These are phyloP conservation scores for Eimeria falciformis DNA, from an alignment of 169 alveolate species.

Conservation along the genomic window DNA sequence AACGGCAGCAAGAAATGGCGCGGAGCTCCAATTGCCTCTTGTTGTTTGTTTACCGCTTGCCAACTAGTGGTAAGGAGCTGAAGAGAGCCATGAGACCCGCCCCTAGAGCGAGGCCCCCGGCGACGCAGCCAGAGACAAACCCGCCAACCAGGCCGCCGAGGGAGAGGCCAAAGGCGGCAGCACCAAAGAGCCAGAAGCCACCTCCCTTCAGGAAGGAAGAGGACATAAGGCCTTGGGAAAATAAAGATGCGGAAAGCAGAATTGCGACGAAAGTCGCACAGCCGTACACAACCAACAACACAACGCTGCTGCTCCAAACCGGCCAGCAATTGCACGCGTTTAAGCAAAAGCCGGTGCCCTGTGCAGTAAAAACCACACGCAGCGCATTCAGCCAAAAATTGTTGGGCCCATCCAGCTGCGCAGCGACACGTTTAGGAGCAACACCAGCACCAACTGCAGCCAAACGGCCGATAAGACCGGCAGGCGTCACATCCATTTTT, in stretches of 20 bases:
- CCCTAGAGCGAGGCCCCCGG: constrained; percentile 80
- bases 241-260: constrained; percentile 25
- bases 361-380: background rate
- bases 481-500: no score
- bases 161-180: constrained; percentile 74
- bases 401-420: no score
- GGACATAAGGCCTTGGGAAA: constrained; percentile 76
- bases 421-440: no score
- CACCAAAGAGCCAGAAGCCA: constrained; percentile 81
- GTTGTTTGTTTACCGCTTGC: constrained; percentile 67
- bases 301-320: constrained; percentile 25
- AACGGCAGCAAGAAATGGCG: no score
- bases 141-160: constrained; percentile 82
- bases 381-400: no score
- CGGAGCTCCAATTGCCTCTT: no score
- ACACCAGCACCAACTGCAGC: no score
- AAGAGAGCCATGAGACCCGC: constrained; percentile 79
- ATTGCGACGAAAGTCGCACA: constrained; percentile 31
- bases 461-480: no score
- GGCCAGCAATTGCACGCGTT: constrained; percentile 67
- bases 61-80: constrained; percentile 78
- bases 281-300: constrained; percentile 16
- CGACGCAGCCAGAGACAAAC: constrained; percentile 79
- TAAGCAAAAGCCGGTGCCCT: constrained; percentile 15
- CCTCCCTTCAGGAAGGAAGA: constrained; percentile 80